Base-by-base conservation (phyloP, 257 asterid genomes). In the Rauvolfia tetraphylla region DNA sequence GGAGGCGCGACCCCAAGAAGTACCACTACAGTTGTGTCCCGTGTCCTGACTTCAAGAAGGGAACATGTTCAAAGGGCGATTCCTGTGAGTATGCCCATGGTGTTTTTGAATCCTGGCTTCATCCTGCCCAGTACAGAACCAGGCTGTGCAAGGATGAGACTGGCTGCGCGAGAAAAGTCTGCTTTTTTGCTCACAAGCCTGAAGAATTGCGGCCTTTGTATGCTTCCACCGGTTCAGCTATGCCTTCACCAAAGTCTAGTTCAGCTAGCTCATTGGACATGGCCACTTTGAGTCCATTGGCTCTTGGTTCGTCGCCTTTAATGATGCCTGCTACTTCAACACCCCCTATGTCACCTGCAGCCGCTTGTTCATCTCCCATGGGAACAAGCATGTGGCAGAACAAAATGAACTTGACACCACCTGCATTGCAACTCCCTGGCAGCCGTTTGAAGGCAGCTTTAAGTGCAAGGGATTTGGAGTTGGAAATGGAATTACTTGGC, bases 71-170 rank as follows among this genome's bases (percentile, higher is more conserved):
- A 12, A 93, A 89, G 75, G 86, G 84, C 0, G 98, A 93, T 80
- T 13, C 71, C 6, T 93, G 98, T 51, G 98, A 93, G 70, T 93
- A 87, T 22, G 97, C 98, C 17, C 98, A 93, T 75, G 98, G 98
- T 2, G 98, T 93, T 34, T 93, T 93, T 4, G 98, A 93, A 65
- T 93, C 98, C 0, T 93, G 97, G 98, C 96, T 93, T 22, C 98
- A 93, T 81, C 98, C 98, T 1, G 96, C 98, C 0, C 98, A 93
- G 59, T 93, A 93, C 76, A 79, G 95, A 77, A 93, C 98, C 48
- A 88, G 97, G 23, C 93, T 91, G 4, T 93, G 98, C 84, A 93
- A 93, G 85, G 98, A 93, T 12, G 98, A 93, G 81, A 86, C 91
- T 0, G 91, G 96, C 1, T 93, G 98, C 76, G 51, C 88, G 0